Evolutionary conservation across 805 yeast species (phyloP).

Genomic region (Schwanniomyces sp.): DNA sequence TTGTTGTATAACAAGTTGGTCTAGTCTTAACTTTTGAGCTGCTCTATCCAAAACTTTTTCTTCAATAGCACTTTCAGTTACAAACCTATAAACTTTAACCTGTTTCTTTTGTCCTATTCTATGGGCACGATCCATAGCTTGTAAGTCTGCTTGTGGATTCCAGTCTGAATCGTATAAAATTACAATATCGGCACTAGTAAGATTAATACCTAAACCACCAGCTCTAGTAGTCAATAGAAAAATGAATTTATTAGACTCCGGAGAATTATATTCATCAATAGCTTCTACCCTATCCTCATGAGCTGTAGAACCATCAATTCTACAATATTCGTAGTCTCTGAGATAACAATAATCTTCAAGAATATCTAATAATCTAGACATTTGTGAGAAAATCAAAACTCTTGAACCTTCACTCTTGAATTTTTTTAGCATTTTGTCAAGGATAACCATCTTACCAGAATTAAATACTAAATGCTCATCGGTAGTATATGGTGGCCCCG

Average conservation of each 20-base stretch:
- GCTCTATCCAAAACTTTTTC: slow-evolving; percentile 96
- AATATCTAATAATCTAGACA: slow-evolving; percentile 87
- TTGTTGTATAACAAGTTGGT: slow-evolving; percentile 94
- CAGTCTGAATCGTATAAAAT: slow-evolving; percentile 90
- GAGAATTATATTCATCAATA: slow-evolving; percentile 86
- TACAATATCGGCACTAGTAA: slow-evolving; percentile 90
- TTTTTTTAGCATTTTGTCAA: slow-evolving; percentile 78
- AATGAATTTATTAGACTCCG: slow-evolving; percentile 78
- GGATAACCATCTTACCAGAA: slow-evolving; percentile 85
- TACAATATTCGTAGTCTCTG: slow-evolving; percentile 80
- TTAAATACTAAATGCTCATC: slow-evolving; percentile 92
- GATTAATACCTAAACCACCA: slow-evolving; percentile 93
- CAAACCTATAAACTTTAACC: slow-evolving; percentile 88
- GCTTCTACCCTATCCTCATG: slow-evolving; percentile 93
- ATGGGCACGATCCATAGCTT: slow-evolving; percentile 98
- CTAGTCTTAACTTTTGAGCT: slow-evolving; percentile 87
- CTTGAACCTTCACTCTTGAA: slow-evolving; percentile 78
- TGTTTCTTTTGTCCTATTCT: slow-evolving; percentile 97
- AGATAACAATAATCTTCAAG: slow-evolving; percentile 89
- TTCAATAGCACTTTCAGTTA: slow-evolving; percentile 93
- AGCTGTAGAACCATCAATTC: slow-evolving; percentile 91
- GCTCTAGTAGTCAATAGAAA: slow-evolving; percentile 92
- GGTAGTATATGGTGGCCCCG: slow-evolving; percentile 96
- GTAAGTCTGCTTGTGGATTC: slow-evolving; percentile 98
- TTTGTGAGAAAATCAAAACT: slow-evolving; percentile 88